Base-by-base conservation (phyloP, 805 yeast species). In the Ogataea polymorpha region DNA sequence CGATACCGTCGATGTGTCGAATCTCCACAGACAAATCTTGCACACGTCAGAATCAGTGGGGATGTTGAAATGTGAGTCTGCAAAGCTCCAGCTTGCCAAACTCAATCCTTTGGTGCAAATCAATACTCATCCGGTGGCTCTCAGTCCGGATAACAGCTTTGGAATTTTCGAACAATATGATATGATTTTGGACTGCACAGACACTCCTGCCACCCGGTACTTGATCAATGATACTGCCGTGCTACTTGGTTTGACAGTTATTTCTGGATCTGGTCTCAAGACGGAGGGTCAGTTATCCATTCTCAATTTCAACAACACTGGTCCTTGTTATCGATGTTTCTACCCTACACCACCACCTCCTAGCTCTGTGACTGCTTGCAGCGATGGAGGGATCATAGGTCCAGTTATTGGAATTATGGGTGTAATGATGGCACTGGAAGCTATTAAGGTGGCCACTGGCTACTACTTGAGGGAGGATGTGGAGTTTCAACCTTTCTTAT, bases 381-480 rank as follows among this genome's bases (percentile, higher is more conserved):
- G 86, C 11, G 98, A 89, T 62, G 95, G 96, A 3, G 97, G 97
- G 5, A 95, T 91, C 0, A 62, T 93, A 18, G 99, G 99, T 0
- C 96, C 98, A 0, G 93, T 90, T n/a, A 95, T 93, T 41, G 99
- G 99, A 0, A 53, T 88, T 1, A 78, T 91, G 58, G 99, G 99
- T 8, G 70, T 80, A 0, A 72, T 86, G 71, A 91, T 93, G 85
- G 95, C 96, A 0, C 64, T 84, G 15, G 99, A 93, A 55, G 72
- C 95, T 0, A 72, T 95, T 18, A 90, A 91, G 58, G 68, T 91
- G 6, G 54, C 87, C 2, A 69, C 82, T 2, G 80, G 74, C 0
- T 67, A 63, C 26, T 85, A 86, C 51, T 62, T 68, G 0, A 24
- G 28, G 1, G 74, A 71, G 0, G 72, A 62, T 23, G 74, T 72